These are phyloP conservation scores for Tricholoma furcatifolium DNA, from an alignment of 768 basidiomycete species.

Conservation along the genomic window DNA sequence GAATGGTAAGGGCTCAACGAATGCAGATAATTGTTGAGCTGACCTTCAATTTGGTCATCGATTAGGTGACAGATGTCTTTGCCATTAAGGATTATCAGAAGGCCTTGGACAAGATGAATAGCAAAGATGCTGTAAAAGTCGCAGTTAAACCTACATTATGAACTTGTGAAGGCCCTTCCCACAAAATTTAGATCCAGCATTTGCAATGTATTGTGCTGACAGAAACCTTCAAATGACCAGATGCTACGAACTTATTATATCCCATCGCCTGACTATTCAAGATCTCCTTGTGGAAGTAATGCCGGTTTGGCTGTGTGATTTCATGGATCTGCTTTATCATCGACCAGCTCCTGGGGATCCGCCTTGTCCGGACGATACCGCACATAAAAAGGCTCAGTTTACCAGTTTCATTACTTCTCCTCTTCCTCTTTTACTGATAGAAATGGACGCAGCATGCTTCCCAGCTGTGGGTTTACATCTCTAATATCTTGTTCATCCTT, in stretches of 20 bases:
- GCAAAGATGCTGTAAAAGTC: slow-evolving; percentile 51
- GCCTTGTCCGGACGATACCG: too few relatives aligned
- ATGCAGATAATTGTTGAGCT: background rate
- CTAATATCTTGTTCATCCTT: background rate
- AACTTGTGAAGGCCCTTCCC: background rate
- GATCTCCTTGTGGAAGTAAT: too few relatives aligned
- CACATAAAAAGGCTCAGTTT: too few relatives aligned
- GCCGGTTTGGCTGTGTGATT: too few relatives aligned
- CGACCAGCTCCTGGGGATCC: too few relatives aligned
- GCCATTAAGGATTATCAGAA: slow-evolving; percentile 58
- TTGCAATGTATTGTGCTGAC: too few relatives aligned
- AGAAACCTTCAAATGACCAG: too few relatives aligned
- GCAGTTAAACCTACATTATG: slow-evolving; percentile 39
- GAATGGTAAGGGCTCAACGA: slow-evolving; percentile 25
- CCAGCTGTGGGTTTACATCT: slow-evolving; percentile 42
- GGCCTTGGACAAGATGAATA: slow-evolving; percentile 66
- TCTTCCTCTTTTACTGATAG: too few relatives aligned
- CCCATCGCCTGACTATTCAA: too few relatives aligned
- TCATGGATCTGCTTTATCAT: too few relatives aligned
- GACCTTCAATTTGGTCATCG: background rate
- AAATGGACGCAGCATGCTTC: slow-evolving; percentile 77
- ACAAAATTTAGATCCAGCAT: background rate
- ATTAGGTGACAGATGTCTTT: slow-evolving; percentile 54
- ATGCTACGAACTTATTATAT: too few relatives aligned
- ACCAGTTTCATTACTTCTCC: too few relatives aligned